Percentiles rank a stretch among this genome's conserved stretches.
Conservation (phyloP, 2,329 filamentous ascomycete genomes). For the Trichophaea hybrida region DNA sequence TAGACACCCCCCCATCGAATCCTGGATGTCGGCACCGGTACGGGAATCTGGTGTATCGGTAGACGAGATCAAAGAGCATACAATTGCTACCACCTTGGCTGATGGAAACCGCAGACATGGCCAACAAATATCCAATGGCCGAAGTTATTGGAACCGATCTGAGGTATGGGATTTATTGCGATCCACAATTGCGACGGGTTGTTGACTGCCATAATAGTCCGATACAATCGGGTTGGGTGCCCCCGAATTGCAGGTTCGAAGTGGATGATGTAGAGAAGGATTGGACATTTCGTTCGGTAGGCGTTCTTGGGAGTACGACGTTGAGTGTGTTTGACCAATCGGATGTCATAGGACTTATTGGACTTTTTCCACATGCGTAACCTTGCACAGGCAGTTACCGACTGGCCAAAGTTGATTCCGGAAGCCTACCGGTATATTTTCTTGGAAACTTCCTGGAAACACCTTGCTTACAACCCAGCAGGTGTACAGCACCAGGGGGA, state of each 20-base stretch:
- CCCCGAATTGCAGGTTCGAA: slow-evolving; percentile 12
- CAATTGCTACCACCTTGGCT: no score
- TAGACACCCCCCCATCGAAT: slow-evolving; percentile 28
- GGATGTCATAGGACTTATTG: slow-evolving; percentile 32
- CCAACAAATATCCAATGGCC: slow-evolving; percentile 30
- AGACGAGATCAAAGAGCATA: no score
- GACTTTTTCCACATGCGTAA: slow-evolving; percentile 43
- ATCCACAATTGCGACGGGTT: slow-evolving; percentile 28
- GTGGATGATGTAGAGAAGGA: slow-evolving; percentile 27
- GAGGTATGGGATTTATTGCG: background rate
- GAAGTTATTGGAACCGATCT: slow-evolving; percentile 31
- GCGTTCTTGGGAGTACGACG: background rate
- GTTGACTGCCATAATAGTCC: slow-evolving; percentile 16
- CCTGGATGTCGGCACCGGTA: slow-evolving; percentile 36
- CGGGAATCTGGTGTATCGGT: slow-evolving; percentile 31
- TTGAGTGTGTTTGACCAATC: no score
- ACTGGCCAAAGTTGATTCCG: slow-evolving; percentile 38
- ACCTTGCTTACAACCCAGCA: slow-evolving; percentile 6
- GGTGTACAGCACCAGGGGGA: slow-evolving; percentile 32
- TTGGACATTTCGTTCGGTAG: slow-evolving; percentile 14
- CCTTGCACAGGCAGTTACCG: slow-evolving; percentile 39
- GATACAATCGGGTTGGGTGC: slow-evolving; percentile 5
- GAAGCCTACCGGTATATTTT: slow-evolving; percentile 18
- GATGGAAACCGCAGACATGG: slow-evolving; percentile 28
- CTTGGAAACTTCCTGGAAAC: background rate